These are phyloP conservation scores for Actinomortierella ambigua DNA, from an alignment of 371 early-diverging fungal species.

Conservation along the genomic window DNA sequence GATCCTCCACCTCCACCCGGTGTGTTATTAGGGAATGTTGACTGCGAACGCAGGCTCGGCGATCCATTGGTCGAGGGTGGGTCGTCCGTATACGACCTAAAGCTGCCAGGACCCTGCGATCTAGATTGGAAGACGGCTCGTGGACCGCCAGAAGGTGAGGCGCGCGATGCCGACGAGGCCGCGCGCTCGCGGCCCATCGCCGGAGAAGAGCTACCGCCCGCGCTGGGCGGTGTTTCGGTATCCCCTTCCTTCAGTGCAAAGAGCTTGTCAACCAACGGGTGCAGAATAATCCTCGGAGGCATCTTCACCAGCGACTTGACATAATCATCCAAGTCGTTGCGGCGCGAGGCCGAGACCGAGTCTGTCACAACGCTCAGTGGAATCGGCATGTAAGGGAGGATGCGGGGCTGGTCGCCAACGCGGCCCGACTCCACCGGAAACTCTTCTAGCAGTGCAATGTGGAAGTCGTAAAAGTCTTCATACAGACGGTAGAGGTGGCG, in stretches of 20 bases:
- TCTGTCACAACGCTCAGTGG: conserved; percentile 65
- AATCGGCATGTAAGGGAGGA: conserved; percentile 81
- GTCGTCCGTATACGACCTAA: conserved; percentile 22
- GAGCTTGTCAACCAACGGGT: conserved; percentile 58
- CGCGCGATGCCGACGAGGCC: conserved; percentile 2
- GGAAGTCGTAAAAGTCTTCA: conserved; percentile 85
- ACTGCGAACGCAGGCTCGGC: conserved; percentile 21
- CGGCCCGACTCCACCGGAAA: conserved; percentile 82
- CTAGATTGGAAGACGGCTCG: conserved; percentile 20
- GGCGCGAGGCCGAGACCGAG: conserved; percentile 61
- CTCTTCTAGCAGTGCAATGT: conserved; percentile 73
- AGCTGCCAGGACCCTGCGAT: conserved; percentile 5
- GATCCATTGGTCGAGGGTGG: conserved; percentile 15
- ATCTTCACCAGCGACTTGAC: conserved; percentile 65
- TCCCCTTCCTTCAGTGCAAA: conserved; percentile 75
- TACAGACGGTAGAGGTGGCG: conserved; percentile 72
- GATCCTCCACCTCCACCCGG: neutral
- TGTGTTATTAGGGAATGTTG: conserved; percentile 9
- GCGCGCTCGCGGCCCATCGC: conserved; percentile 8
- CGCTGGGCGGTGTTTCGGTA: conserved; percentile 52
- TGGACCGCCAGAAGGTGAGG: conserved; percentile 10
- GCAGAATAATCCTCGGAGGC: conserved; percentile 64
- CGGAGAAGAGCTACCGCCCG: neutral
- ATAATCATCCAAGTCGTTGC: conserved; percentile 71
- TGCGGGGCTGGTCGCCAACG: conserved; percentile 57